Evolutionary conservation across 345 rosid genomes (phyloP).

Genomic region (Populus davidiana): DNA sequence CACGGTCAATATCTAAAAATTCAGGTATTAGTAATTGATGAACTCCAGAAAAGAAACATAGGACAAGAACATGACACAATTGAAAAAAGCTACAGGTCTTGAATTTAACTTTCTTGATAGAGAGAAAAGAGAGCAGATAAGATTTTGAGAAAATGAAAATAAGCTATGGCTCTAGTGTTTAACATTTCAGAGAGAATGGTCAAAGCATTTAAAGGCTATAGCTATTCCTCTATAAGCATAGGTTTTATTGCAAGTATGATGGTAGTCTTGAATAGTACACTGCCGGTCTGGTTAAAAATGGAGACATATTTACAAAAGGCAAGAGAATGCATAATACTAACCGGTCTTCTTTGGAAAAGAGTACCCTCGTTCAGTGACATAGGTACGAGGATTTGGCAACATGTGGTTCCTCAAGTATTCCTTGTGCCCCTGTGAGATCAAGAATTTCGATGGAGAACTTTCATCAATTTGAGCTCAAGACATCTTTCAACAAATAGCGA

Average conservation of each 20-base stretch:
- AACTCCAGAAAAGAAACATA: neutral
- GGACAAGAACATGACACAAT: neutral
- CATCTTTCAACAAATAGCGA: neutral
- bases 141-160: neutral
- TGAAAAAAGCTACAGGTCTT: neutral
- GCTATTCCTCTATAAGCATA: neutral
- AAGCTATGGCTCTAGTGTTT: neutral
- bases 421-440: constrained; percentile 50
- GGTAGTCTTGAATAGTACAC: neutral
- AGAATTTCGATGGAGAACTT: constrained; percentile 12
- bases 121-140: neutral
- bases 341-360: constrained; percentile 72
- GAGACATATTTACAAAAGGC: neutral
- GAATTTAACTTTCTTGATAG: neutral
- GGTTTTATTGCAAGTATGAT: neutral
- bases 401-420: constrained; percentile 79
- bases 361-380: constrained; percentile 51
- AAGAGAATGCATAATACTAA: constrained; percentile 17
- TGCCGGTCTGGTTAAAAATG: neutral
- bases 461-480: constrained; percentile 6
- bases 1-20: neutral
- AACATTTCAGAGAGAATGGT: neutral
- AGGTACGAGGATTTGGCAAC: constrained; percentile 74
- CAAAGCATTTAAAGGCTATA: neutral
- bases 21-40: neutral